A percentile compares a stretch with the other conserved stretches of the same genome.
phyloP scores from a whole-genome alignment of 116 monocot genomes.

The Zostera marina region DNA sequence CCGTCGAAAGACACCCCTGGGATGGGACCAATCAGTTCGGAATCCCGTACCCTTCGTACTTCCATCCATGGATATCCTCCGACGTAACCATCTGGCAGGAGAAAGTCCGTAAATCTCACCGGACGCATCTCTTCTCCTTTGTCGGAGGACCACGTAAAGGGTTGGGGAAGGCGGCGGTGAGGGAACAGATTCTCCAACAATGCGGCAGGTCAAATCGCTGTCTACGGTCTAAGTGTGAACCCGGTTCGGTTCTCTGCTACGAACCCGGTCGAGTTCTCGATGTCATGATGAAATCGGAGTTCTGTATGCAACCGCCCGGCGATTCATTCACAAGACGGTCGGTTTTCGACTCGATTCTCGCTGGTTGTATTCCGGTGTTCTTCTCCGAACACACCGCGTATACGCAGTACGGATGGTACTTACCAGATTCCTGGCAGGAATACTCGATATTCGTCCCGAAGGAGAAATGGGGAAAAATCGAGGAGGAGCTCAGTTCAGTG shows the following conservation, averaged over 20 bases:
- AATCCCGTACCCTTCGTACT: constrained; percentile 49
- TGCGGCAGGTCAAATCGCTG: constrained; percentile 37
- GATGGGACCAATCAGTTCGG: constrained; percentile 34
- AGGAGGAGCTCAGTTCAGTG: constrained; percentile 37
- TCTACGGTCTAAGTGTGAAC: constrained; percentile 22
- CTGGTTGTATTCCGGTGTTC: constrained; percentile 71
- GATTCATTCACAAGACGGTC: constrained; percentile 52
- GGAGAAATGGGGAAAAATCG: constrained; percentile 24
- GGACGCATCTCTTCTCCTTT: constrained; percentile 50
- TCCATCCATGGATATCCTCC: constrained; percentile 31
- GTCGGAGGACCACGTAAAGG: constrained; percentile 29
- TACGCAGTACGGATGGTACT: constrained; percentile 58
- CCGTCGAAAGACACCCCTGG: constrained; percentile 59
- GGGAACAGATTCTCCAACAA: constrained; percentile 26
- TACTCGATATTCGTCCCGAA: constrained; percentile 39
- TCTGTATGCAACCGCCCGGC: constrained; percentile 73
- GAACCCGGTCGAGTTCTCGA: constrained; percentile 28
- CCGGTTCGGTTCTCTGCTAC: constrained; percentile 22
- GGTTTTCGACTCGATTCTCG: constrained; percentile 55
- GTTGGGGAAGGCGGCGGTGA: constrained; percentile 24
- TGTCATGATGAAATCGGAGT: constrained; percentile 30
- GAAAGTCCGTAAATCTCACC: constrained; percentile 2
- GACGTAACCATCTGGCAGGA: constrained; percentile 35
- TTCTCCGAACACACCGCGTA: constrained; percentile 67
- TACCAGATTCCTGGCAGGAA: constrained; percentile 13